Evolutionary conservation across 495 filamentous ascomycete genomes (phyloP).

Genomic region (Cetradonia linearis): DNA sequence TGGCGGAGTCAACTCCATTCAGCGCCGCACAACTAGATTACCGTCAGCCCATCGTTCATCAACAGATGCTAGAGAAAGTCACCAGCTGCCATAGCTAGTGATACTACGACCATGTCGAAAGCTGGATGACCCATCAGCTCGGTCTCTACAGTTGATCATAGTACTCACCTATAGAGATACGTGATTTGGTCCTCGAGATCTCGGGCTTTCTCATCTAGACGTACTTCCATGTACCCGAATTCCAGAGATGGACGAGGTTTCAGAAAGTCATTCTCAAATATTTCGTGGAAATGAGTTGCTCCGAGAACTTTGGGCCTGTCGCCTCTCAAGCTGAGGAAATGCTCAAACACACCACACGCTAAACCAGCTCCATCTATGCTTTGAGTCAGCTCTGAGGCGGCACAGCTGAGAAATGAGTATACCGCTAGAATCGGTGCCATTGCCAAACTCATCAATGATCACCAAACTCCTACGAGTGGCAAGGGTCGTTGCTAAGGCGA

Average conservation of each 20-base stretch:
- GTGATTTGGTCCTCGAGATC: slow-evolving; percentile 66
- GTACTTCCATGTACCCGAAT: slow-evolving; percentile 85
- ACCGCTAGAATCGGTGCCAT: slow-evolving; percentile 71
- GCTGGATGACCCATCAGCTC: slow-evolving; percentile 22
- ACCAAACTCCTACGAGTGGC: slow-evolving; percentile 69
- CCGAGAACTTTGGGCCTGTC: slow-evolving; percentile 73
- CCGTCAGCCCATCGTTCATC: slow-evolving; percentile 2
- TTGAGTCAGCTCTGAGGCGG: slow-evolving; percentile 1
- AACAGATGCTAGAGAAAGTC: slow-evolving; percentile 16
- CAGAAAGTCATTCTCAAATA: slow-evolving; percentile 69
- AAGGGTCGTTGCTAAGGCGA: slow-evolving; percentile 66
- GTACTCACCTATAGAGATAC: slow-evolving; percentile 66
- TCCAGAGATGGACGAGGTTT: slow-evolving; percentile 45
- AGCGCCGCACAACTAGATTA: slow-evolving; percentile 58
- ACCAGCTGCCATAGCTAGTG: slow-evolving; percentile 74
- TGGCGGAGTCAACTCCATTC: slow-evolving; percentile 63
- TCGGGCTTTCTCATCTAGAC: slow-evolving; percentile 48
- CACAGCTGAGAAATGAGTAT: slow-evolving; percentile 7
- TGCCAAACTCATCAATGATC: slow-evolving; percentile 92
- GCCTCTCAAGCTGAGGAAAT: slow-evolving; percentile 51
- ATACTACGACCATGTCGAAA: slow-evolving; percentile 56
- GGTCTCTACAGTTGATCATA: neutral
- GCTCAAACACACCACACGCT: slow-evolving; percentile 68
- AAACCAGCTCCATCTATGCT: slow-evolving; percentile 68
- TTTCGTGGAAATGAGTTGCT: slow-evolving; percentile 92